Evolutionary conservation across 257 asterid genomes (phyloP), one percentile per base, ranked within the genome.

Genomic region (Euphrasia confusa): DNA sequence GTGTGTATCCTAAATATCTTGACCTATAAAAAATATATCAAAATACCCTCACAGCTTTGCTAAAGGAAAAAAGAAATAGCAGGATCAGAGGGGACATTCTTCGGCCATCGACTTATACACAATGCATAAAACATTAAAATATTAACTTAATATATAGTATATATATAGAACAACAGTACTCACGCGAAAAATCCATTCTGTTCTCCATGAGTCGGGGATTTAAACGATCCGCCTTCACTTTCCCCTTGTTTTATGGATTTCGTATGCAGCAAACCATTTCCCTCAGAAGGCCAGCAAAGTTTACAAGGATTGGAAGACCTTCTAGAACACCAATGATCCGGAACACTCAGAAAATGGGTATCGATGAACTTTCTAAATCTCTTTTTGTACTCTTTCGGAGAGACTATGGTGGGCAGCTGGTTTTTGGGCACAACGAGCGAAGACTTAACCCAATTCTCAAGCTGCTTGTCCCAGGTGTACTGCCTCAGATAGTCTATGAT

Each of bases 391-490:
- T 91, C 98, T 56, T 62, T 80, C 0, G 98, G 98, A 54, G 98
- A 91, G 71, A 88, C 58, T 17, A 91, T 74, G 32, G 98, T 91
- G 2, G 98, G 98, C 76, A 70, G 64, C 70, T 71, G 85, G 78
- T 91, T 91, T 71, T 64, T 91, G 58, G 96, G 90, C 39, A 87
- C 85, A 11, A 90, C 95, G 13, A 91, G 95, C 1, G 98, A 91
- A 39, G 96, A 79, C 49, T 91, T 91, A 65, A 88, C 98, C 96
- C 94, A 91, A 71, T 71, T 84, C 78, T 91, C 98, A 8, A 91
- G 81, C 60, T 88, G 95, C 76, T 91, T 91, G 81, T 88, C 98
- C 98, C 98, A 91, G 1, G 98, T 91, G 69, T 91, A 91, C 74
- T 91, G 98, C 79, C 98, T 79, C 28, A 91, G 90, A 72, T 86